Conservation (phyloP, 371 early-diverging fungal species). For the Entomophthora muscae region DNA sequence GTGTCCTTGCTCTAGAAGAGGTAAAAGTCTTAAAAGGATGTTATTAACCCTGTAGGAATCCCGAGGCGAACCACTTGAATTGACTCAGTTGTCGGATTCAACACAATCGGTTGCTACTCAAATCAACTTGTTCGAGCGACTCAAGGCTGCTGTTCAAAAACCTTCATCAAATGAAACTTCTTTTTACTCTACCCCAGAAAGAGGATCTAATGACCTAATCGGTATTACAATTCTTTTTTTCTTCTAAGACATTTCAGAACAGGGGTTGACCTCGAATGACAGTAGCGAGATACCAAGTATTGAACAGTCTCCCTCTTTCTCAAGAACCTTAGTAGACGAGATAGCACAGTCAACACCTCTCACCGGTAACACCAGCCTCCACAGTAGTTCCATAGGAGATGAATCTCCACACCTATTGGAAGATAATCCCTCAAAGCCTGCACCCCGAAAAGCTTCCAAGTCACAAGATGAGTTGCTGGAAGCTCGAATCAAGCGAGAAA, state of each 20-base stretch:
- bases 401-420: neutral
- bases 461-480: conserved; percentile 8
- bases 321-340: neutral
- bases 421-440: neutral
- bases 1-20: conserved; percentile 6
- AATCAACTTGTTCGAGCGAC: conserved; percentile 2
- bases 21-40: neutral
- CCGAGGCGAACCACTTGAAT: neutral
- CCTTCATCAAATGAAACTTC: too few species aligned
- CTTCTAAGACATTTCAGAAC: too few species aligned
- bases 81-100: neutral
- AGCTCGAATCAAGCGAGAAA: conserved; percentile 5
- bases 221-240: too few species aligned
- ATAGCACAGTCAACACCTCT: neutral
- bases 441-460: conserved; percentile 1
- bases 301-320: neutral
- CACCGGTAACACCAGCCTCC: neutral
- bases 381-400: neutral
- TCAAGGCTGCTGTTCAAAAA: conserved; percentile 5
- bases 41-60: neutral
- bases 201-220: too few species aligned
- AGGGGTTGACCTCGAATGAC: neutral
- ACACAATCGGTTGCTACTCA: neutral
- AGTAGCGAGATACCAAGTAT: neutral
- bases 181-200: too few species aligned